Conservation (phyloP, 257 asterid genomes). For the Perilla frutescens region DNA sequence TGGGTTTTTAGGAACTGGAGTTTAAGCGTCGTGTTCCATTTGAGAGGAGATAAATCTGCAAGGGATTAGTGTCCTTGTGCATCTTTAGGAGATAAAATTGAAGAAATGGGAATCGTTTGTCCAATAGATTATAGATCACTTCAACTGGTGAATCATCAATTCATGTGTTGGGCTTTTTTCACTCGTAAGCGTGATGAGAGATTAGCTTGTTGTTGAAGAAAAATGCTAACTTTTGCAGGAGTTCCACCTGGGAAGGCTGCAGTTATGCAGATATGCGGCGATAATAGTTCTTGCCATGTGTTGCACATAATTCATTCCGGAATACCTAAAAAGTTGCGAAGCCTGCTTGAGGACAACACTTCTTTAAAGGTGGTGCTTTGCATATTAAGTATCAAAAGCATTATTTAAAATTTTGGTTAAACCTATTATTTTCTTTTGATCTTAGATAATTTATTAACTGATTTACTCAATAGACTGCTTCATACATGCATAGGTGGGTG, state of each 20-base stretch:
- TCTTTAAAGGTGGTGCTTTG: slow-evolving; percentile 64
- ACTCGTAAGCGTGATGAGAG: background rate
- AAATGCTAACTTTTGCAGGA: slow-evolving; percentile 52
- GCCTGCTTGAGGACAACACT: slow-evolving; percentile 74
- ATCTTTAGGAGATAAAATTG: slow-evolving; percentile 19
- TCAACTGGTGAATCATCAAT: background rate
- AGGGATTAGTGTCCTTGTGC: background rate
- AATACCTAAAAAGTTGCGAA: slow-evolving; percentile 64
- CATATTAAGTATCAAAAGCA: slow-evolving; percentile 8
- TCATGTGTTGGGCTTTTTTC: background rate
- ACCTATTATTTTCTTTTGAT: slow-evolving; percentile 6
- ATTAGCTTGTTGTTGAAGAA: slow-evolving; percentile 34
- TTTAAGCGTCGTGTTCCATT: background rate
- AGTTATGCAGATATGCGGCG: slow-evolving; percentile 90
- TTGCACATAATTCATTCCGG: slow-evolving; percentile 83
- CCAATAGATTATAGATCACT: background rate
- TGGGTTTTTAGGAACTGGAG: background rate
- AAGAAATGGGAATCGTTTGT: background rate
- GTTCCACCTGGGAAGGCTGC: slow-evolving; percentile 86
- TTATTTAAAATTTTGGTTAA: slow-evolving; percentile 14
- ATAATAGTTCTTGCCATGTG: slow-evolving; percentile 62
- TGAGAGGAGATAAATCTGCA: background rate
- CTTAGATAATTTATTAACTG: slow-evolving; percentile 8
- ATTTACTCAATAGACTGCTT: slow-evolving; percentile 24
- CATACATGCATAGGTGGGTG: slow-evolving; percentile 72